These are phyloP conservation scores for Solanum neorickii DNA, from an alignment of 257 asterid species.

Conservation along the genomic window DNA sequence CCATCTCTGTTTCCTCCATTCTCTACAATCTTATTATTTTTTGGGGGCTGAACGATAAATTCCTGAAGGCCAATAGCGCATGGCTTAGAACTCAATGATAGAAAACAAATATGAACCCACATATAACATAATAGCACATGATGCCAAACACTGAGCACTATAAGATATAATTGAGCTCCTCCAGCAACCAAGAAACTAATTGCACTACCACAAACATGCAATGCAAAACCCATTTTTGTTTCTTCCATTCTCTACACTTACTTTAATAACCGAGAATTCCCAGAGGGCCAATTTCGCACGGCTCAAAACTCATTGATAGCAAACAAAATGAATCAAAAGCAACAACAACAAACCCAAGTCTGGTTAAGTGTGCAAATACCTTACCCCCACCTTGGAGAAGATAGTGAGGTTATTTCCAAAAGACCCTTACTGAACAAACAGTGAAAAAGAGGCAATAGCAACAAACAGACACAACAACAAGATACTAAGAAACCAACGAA, in stretches of 20 bases:
- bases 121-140: background rate
- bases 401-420: background rate
- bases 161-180: background rate
- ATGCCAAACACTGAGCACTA: background rate
- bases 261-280: background rate
- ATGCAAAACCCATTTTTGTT: background rate
- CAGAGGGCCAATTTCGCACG: background rate
- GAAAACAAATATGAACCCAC: background rate
- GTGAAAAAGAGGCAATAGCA: background rate
- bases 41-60: background rate
- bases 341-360: too few species aligned
- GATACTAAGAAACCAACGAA: background rate
- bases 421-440: background rate
- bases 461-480: background rate
- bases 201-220: background rate
- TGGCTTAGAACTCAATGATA: background rate
- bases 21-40: background rate
- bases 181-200: background rate
- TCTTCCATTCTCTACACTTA: background rate
- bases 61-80: background rate
- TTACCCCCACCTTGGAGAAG: background rate
- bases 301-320: background rate
- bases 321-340: background rate
- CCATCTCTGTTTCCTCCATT: background rate
- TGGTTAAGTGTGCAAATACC: background rate